Base-by-base conservation (phyloP, 164 flowering plant species). In the Vitis amurensis region DNA sequence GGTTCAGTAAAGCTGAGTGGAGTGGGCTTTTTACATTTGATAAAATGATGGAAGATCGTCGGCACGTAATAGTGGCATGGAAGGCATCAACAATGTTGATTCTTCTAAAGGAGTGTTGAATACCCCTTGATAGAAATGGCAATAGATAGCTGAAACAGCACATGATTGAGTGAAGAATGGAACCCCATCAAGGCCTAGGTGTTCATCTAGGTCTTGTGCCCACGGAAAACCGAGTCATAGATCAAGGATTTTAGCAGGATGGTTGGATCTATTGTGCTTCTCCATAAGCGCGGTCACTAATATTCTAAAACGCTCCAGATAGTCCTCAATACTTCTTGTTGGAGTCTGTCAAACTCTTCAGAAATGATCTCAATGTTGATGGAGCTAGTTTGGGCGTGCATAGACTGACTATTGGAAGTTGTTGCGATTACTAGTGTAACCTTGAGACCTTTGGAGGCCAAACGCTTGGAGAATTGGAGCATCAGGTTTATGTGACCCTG, bases 161-260 rank as follows among this genome's bases (percentile, higher is more conserved):
- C 82, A 74, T 0, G 87, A 51, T 29, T 87, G 87, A 27, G 95
- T 84, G 75, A 78, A 83, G 61, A 88, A 83, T 0, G 87, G 11
- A 8, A 83, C 90, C 1, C 75, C 83, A 9, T n/a, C 15, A 9
- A 90, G 3, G 5, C 85, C 87, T 2, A 16, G 30, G 5, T 53
- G 15, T 44, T 69, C 67, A 1, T 81, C 87, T 0, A 87, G 52
- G 7, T 81, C 83, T 2, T 85, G 60, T 4, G 69, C 84, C 91
- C 90, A 88, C 6, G 86, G 79, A 44, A 83, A 2, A 55, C 0
- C 3, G 85, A 67, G 29, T 90, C 94, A 52, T 86, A 86, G 2
- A 88, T 23, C 65, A 8, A 89, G 30, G 51, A 73, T 67, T 3
- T 48, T 76, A 1, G 74, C 19, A 1, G 80, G 84, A 50, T 50